Evolutionary conservation across 768 basidiomycete species (phyloP).

Genomic region (Agaricus bisporus): DNA sequence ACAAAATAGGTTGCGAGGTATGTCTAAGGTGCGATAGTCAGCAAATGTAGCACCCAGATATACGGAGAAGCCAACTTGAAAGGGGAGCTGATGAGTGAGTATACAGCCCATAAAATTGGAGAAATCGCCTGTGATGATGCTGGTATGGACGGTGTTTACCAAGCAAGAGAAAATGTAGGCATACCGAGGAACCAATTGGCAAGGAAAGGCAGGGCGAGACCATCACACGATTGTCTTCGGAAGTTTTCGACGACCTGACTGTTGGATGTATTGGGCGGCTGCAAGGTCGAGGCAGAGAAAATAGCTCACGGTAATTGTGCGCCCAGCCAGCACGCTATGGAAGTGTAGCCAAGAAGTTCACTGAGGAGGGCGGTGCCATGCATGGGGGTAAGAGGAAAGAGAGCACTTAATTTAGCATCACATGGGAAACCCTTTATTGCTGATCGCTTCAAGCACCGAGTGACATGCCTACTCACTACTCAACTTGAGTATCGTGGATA

Average conservation of each 20-base stretch:
- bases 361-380: constrained; percentile 29
- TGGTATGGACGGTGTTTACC: background rate
- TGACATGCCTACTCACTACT: too few relatives aligned
- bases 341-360: constrained; percentile 62
- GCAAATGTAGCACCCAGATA: constrained; percentile 6
- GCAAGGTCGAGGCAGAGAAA: constrained; percentile 1
- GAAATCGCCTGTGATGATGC: constrained; percentile 60
- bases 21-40: constrained; percentile 42
- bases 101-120: constrained; percentile 91
- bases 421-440: background rate
- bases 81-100: constrained; percentile 88
- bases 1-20: constrained; percentile 92
- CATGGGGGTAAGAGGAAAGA: constrained; percentile 14
- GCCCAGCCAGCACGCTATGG: constrained; percentile 76
- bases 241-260: constrained; percentile 86
- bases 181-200: constrained; percentile 88
- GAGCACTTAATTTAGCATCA: constrained; percentile 11
- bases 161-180: constrained; percentile 16
- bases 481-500: too few relatives aligned
- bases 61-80: constrained; percentile 59
- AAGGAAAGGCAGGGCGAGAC: constrained; percentile 90
- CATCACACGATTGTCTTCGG: constrained; percentile 72
- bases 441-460: background rate
- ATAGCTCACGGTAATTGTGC: constrained; percentile 82
- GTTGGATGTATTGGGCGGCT: constrained; percentile 7